Percentiles rank a stretch among this genome's conserved stretches.
Evolutionary conservation across 371 early-diverging fungal species (phyloP).

Genomic region (Rhizopus arrhizus): DNA sequence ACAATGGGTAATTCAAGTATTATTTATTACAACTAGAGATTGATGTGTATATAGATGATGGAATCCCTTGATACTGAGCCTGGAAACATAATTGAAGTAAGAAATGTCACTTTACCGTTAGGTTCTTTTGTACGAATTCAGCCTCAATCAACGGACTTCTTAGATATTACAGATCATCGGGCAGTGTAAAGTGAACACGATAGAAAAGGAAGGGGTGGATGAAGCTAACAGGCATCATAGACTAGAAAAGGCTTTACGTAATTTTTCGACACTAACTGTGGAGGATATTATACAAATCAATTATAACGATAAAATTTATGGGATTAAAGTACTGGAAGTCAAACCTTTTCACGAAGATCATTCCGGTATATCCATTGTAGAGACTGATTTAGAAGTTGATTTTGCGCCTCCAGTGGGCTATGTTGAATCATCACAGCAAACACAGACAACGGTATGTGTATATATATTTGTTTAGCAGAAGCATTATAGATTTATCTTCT

Average conservation of each 20-base stretch:
- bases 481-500: background rate
- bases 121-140: conserved; percentile 97
- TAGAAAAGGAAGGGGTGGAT: background rate
- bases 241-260: conserved; percentile 95
- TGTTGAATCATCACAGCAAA: conserved; percentile 75
- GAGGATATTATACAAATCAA: conserved; percentile 93
- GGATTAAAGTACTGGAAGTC: conserved; percentile 91
- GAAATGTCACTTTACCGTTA: conserved; percentile 78
- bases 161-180: conserved; percentile 98
- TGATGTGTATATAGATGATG: conserved; percentile 80
- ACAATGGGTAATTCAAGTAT: conserved; percentile 76
- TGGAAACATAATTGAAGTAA: conserved; percentile 80
- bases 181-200: conserved; percentile 73
- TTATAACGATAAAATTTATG: conserved; percentile 89
- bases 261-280: conserved; percentile 93
- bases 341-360: conserved; percentile 71
- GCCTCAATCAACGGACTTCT: conserved; percentile 96
- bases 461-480: background rate
- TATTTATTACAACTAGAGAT: background rate
- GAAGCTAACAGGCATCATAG: conserved; percentile 15
- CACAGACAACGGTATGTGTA: conserved; percentile 44
- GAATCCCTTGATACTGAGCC: conserved; percentile 77
- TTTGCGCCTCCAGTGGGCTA: conserved; percentile 99
- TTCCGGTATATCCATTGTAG: conserved; percentile 92
- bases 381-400: conserved; percentile 98